Base-by-base conservation (phyloP, 169 alveolate genomes). In the Toxoplasma gondii region DNA sequence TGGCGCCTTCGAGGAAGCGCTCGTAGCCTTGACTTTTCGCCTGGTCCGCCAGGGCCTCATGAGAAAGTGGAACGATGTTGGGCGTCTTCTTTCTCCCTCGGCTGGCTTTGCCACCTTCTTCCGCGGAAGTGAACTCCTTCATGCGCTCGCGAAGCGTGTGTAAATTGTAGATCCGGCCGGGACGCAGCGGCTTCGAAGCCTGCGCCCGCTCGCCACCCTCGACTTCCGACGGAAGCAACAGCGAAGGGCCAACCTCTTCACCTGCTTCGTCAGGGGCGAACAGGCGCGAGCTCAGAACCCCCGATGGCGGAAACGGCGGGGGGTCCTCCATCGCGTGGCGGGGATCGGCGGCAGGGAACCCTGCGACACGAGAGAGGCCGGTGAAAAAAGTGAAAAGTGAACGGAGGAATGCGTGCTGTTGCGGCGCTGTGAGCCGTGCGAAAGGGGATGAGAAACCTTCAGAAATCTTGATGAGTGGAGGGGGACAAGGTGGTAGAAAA, bases 101-200 rank as follows among this genome's bases (percentile, higher is more conserved):
- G 24, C 45, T 36, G 4, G 5, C 17, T 45, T 1, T 27, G 44
- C 10, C n/a, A 45, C 45, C 22, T 16, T 78, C 86, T 27, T 16
- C 74, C 74, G 74, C 45, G 29, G 4, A 12, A 29, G 44, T n/a
- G 22, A 78, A 29, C 9, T 31, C 86, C 45, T 24, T 29, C 39
- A 19, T n/a, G n/a, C 43, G 86, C 86, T 78, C 86, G n/a, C 86
- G 86, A 12, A 78, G 86, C 45, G 86, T 38, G 29, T 78, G 39
- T 27, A 78, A 12, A n/a, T 38, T 78, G 86, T 78, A 78, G 44
- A 78, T 78, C 43, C 45, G 27, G 29, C 86, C 86, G 19, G 86
- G 86, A 9, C 43, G 86, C 45, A 78, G 2, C 19, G 19, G 45
- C 86, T 17, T 19, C 74, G 31, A 16, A 31, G n/a, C 74, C 74